Percentiles rank a stretch among this genome's conserved stretches.
Evolutionary conservation across 2,329 filamentous ascomycete genomes (phyloP).

Genomic region (Grosmannia serpens): DNA sequence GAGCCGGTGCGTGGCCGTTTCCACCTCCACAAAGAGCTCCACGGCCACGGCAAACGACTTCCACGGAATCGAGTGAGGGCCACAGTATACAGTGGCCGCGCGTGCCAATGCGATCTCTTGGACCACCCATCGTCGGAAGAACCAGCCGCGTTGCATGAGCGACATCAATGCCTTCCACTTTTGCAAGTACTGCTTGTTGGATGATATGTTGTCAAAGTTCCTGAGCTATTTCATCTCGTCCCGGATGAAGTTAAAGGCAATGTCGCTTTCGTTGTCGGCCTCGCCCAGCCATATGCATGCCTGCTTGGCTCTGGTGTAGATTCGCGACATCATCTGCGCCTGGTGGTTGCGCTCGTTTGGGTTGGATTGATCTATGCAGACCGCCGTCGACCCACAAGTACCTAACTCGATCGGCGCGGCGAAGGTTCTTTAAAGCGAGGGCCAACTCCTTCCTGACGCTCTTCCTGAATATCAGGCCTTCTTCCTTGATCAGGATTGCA

Average conservation of each 20-base stretch:
- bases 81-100: slow-evolving; percentile 6
- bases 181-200: neutral
- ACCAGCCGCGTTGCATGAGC: neutral
- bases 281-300: neutral
- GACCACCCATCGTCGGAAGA: slow-evolving; percentile 7
- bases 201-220: neutral
- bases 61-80: neutral
- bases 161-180: slow-evolving; percentile 5
- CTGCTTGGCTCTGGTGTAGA: neutral
- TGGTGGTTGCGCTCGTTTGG: neutral
- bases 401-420: neutral
- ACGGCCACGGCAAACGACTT: neutral
- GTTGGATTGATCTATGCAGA: neutral
- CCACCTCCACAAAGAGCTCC: neutral
- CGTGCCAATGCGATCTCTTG: slow-evolving; percentile 7
- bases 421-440: neutral
- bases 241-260: neutral
- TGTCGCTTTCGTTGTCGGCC: neutral
- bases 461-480: neutral
- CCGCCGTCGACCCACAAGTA: neutral
- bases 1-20: neutral
- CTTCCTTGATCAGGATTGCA: neutral
- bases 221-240: neutral
- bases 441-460: neutral
- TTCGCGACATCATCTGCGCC: neutral